Conservation (phyloP, 1,139 yeast genomes). For the Kodamaea fungicola region DNA sequence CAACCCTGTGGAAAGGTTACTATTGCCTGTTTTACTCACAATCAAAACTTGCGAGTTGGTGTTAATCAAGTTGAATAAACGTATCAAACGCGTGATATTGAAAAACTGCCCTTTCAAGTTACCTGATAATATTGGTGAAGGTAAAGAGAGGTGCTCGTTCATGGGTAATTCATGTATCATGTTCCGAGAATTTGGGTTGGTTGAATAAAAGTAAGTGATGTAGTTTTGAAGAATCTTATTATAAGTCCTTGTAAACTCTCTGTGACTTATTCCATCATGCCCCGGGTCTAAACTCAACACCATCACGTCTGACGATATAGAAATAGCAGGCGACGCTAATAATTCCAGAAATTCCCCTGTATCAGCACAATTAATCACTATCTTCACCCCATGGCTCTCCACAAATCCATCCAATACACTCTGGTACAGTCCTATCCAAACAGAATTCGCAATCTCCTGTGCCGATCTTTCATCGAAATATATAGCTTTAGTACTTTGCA, state of each 20-base stretch:
- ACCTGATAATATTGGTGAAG: constrained; percentile 40
- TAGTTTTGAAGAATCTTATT: constrained; percentile 40
- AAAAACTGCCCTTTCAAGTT: constrained; percentile 38
- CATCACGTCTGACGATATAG: constrained; percentile 38
- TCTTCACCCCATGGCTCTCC: constrained; percentile 30
- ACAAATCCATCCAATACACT: constrained; percentile 15
- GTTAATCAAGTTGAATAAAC: constrained; percentile 34
- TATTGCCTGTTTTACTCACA: constrained; percentile 31
- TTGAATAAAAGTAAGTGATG: constrained; percentile 33
- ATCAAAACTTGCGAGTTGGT: constrained; percentile 32
- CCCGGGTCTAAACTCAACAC: constrained; percentile 39
- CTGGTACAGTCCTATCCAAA: constrained; percentile 28
- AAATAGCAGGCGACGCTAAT: constrained; percentile 19
- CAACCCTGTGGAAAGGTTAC: constrained; percentile 31
- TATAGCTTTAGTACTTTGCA: too few species aligned
- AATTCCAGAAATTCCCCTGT: constrained; percentile 29
- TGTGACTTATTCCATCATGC: constrained; percentile 6
- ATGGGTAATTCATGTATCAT: constrained; percentile 32
- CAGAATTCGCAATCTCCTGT: constrained; percentile 33
- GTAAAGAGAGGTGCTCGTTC: constrained; percentile 22
- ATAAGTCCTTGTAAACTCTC: constrained; percentile 26
- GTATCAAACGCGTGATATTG: constrained; percentile 35
- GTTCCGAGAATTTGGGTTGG: constrained; percentile 27
- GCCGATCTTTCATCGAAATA: constrained; percentile 12
- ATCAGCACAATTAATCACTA: constrained; percentile 40